phyloP scores from a whole-genome alignment of 164 flowering plant genomes.

The Vitis amurensis region DNA sequence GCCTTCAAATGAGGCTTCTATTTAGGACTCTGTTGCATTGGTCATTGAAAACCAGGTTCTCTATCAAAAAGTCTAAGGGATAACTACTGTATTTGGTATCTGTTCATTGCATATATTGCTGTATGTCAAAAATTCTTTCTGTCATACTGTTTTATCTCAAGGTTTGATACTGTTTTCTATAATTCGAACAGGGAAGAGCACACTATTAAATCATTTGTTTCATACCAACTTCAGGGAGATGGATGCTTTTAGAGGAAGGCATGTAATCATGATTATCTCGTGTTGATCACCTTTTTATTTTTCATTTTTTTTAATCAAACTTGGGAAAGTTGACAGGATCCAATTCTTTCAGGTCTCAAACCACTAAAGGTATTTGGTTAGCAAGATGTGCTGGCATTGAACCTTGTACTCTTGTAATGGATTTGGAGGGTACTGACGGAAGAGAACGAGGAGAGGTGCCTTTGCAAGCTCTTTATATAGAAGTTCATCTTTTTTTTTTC shows the following conservation, averaged over 20 bases:
- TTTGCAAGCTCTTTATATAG: neutral
- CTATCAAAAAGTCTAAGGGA: too few species aligned
- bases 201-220: conserved; percentile 81
- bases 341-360: conserved; percentile 69
- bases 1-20: too few species aligned
- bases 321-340: neutral
- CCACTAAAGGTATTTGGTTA: conserved; percentile 97
- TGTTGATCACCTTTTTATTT: neutral
- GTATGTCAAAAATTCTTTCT: neutral
- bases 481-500: too few species aligned
- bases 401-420: conserved; percentile 93
- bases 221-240: conserved; percentile 88
- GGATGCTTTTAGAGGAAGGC: conserved; percentile 97
- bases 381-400: conserved; percentile 84
- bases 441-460: conserved; percentile 97
- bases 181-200: conserved; percentile 78
- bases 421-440: conserved; percentile 98
- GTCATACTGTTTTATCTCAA: neutral
- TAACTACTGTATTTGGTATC: neutral
- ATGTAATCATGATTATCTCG: conserved; percentile 18
- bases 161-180: conserved; percentile 3
- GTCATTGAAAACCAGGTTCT: too few species aligned
- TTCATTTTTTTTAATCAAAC: neutral
- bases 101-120: neutral
- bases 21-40: too few species aligned